A percentile compares a stretch with the other conserved stretches of the same genome.
Conservation (phyloP, 169 alveolate species). For the Hammondia hammondi region DNA sequence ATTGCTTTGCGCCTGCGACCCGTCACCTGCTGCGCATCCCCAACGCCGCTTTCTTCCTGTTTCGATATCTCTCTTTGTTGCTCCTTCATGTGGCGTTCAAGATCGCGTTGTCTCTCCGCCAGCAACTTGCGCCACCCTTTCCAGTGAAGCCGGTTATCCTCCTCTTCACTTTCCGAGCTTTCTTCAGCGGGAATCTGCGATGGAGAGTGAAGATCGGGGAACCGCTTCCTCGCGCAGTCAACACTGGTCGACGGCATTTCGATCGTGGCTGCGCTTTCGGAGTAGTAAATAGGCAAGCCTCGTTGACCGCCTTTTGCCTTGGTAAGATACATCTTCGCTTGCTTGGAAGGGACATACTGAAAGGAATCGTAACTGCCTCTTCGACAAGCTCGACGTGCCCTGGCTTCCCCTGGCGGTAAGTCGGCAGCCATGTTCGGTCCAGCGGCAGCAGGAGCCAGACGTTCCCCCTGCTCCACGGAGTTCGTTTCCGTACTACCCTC, state of each 20-base stretch:
- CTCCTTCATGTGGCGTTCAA: slow-evolving; percentile 43
- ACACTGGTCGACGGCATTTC: neutral
- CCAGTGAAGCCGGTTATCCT: slow-evolving; percentile 9
- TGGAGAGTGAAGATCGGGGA: slow-evolving; percentile 1
- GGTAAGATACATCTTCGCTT: neutral
- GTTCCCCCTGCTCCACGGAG: slow-evolving; percentile 7
- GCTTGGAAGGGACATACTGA: neutral
- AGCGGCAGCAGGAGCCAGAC: neutral
- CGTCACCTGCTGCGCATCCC: neutral
- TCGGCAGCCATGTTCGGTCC: neutral
- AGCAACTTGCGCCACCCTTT: slow-evolving; percentile 44
- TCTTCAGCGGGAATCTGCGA: neutral
- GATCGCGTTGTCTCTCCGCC: slow-evolving; percentile 31
- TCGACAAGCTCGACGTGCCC: neutral
- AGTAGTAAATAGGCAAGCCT: neutral
- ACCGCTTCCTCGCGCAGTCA: neutral
- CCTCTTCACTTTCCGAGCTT: neutral
- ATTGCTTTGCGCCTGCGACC: neutral
- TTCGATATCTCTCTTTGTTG: slow-evolving; percentile 1
- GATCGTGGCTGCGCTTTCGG: slow-evolving; percentile 21
- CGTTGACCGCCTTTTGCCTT: neutral
- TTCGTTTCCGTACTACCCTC: neutral
- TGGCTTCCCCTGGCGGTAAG: neutral
- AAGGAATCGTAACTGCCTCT: slow-evolving; percentile 15
- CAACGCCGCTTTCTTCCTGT: neutral